phyloP scores from a whole-genome alignment of 1,284 basidiomycete genomes.

The Exobasidium rhododendri region DNA sequence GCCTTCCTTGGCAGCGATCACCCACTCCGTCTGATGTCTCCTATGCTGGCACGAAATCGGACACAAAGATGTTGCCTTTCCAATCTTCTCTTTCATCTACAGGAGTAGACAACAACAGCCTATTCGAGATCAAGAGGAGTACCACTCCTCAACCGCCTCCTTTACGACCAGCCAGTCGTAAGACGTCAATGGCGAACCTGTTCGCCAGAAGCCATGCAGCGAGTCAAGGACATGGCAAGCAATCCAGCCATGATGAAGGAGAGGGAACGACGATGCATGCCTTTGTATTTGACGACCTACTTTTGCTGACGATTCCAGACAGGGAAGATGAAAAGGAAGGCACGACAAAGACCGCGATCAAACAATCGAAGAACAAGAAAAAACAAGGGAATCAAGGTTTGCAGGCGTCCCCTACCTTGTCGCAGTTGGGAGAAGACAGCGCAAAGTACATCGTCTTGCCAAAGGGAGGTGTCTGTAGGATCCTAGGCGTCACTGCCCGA shows the following conservation, averaged over 20 bases:
- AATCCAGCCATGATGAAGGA: not conserved
- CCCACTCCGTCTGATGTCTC: not conserved
- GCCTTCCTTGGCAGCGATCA: not conserved
- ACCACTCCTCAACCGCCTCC: not conserved
- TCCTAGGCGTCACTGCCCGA: not conserved
- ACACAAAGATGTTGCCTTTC: not conserved
- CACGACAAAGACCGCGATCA: not conserved
- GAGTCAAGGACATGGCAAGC: not conserved
- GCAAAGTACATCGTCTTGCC: not conserved
- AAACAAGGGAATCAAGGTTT: not conserved
- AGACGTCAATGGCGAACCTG: not conserved
- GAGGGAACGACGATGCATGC: not conserved
- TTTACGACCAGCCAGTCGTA: not conserved
- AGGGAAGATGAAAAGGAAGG: not conserved
- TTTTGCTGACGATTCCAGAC: not conserved
- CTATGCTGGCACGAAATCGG: not conserved
- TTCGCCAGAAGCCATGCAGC: not conserved
- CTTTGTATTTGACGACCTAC: conserved; percentile 6
- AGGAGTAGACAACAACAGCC: not conserved
- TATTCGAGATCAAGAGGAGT: not conserved
- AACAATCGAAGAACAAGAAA: not conserved
- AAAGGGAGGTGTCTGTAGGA: not conserved
- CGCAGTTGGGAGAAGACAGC: not conserved
- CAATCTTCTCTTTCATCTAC: not conserved
- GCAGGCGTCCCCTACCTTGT: not conserved